phyloP scores from a whole-genome alignment of 2,329 filamentous ascomycete genomes.

The Grosmannia huntii region DNA sequence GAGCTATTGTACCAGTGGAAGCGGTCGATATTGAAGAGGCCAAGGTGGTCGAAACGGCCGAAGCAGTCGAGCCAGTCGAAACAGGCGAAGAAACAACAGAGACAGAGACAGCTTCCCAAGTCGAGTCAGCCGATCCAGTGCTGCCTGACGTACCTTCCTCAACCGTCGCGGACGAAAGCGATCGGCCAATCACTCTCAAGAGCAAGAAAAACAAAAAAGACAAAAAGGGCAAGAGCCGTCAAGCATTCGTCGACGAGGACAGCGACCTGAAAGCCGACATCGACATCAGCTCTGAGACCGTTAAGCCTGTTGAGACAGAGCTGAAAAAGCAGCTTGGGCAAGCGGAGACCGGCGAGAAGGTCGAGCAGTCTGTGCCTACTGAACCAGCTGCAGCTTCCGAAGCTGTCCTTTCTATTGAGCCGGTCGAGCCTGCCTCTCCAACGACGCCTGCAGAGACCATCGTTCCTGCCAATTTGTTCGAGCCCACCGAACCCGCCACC shows the following conservation, averaged over 20 bases:
- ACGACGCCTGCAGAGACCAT: not conserved
- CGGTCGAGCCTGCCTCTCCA: not conserved
- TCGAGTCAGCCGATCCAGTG: not conserved
- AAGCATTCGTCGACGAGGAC: not conserved
- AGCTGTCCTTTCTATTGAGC: not conserved
- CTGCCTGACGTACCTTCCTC: not conserved
- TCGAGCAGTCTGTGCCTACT: not conserved
- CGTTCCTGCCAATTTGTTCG: not conserved
- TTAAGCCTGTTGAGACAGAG: not conserved
- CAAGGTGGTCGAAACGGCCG: not conserved
- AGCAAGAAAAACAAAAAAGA: slow-evolving; percentile 1
- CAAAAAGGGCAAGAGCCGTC: not conserved
- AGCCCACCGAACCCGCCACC: not conserved
- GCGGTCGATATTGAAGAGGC: not conserved
- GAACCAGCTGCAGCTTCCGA: not conserved
- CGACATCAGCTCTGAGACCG: not conserved
- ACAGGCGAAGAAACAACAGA: not conserved
- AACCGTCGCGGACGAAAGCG: not conserved
- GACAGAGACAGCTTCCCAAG: not conserved
- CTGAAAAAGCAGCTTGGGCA: too few species aligned
- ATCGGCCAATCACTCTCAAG: not conserved
- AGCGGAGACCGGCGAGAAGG: slow-evolving; percentile 9
- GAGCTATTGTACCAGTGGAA: not conserved
- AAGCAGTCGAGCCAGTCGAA: not conserved
- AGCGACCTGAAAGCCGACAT: not conserved